Conservation (phyloP, 768 basidiomycete genomes). For the Collybiopsis confluens region DNA sequence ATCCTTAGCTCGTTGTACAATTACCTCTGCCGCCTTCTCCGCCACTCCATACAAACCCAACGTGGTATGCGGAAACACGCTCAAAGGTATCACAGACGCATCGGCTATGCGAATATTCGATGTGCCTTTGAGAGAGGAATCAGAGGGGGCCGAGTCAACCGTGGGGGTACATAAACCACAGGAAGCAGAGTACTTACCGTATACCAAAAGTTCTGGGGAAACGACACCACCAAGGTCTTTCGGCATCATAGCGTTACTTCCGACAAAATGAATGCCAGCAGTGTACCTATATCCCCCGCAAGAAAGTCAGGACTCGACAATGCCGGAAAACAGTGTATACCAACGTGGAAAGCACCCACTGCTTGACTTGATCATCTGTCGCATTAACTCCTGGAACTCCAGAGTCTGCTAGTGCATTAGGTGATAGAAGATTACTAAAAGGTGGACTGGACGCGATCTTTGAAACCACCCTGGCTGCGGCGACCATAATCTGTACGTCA, state of each 20-base stretch:
- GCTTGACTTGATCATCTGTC: slow-evolving; percentile 11
- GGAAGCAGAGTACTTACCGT: slow-evolving; percentile 3
- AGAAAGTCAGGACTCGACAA: too few relatives aligned
- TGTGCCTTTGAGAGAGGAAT: slow-evolving; percentile 4
- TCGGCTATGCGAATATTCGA: slow-evolving; percentile 23
- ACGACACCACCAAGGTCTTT: slow-evolving; percentile 13
- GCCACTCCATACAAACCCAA: slow-evolving; percentile 23
- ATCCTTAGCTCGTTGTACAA: too few relatives aligned
- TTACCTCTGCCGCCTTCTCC: slow-evolving; percentile 22
- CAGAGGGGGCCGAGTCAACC: background rate
- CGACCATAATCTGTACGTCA: slow-evolving; percentile 9
- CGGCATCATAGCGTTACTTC: slow-evolving; percentile 16
- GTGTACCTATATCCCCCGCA: slow-evolving; percentile 4
- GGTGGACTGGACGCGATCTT: slow-evolving; percentile 11
- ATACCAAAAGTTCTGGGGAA: slow-evolving; percentile 12
- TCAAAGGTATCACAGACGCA: slow-evolving; percentile 24
- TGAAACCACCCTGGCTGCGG: slow-evolving; percentile 11
- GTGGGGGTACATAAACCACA: background rate
- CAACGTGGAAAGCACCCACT: slow-evolving; percentile 11
- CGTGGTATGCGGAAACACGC: slow-evolving; percentile 19
- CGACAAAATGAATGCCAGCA: slow-evolving; percentile 13
- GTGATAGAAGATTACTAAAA: slow-evolving; percentile 11
- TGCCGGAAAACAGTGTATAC: too few relatives aligned
- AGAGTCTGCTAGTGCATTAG: slow-evolving; percentile 6
- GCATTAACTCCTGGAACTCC: slow-evolving; percentile 10